Base-by-base conservation (phyloP, 2,329 filamentous ascomycete species). In the Verticillium albo-atrum region DNA sequence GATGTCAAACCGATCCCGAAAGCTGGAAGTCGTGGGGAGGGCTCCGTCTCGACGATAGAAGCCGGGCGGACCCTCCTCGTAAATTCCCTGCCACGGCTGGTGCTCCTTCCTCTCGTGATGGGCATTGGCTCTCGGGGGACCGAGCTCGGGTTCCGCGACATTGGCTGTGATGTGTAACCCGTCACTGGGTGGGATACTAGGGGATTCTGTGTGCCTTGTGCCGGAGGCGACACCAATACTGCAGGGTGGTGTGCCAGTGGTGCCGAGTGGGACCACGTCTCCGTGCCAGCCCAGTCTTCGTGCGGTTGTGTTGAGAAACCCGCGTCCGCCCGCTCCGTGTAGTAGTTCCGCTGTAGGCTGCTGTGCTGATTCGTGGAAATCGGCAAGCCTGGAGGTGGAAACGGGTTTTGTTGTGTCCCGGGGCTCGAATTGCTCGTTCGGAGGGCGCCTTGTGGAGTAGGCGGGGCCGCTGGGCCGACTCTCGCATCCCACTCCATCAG, bases 121-220 rank as follows among this genome's bases (percentile, higher is more conserved):
- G 59, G 61, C 70, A 50, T 20, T 5, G 42, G 42, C 42, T 50
- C 42, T 23, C 42, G 23, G 20, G 42, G 42, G 4, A 50, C 20
- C 20, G 42, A 50, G 50, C 79, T 80, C 1, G 74, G 65, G 61
- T 81, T 70, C 3, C 80, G 76, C 2, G 78, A 79, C 77, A 83
- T 81, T 5, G 81, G 80, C 61, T 81, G 76, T 7, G 79, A 80
- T 27, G 75, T 74, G 65, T 82, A 82, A 4, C 78, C 79, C 23
- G 72, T 50, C 9, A 50, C 42, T 12, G 42, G 66, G 0, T 68
- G 67, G n/a, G 55, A 32, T 5, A 56, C 28, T 1, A 64, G 63
- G 34, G 66, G 61, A 47, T 69, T 66, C 62, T 65, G 67, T 65
- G 30, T 14, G 14, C 26, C 50, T 9, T 50, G 53, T 5, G 54